These are phyloP conservation scores for Cucumis hystrix DNA, from an alignment of 306 rosid genomes.

Conservation along the genomic window DNA sequence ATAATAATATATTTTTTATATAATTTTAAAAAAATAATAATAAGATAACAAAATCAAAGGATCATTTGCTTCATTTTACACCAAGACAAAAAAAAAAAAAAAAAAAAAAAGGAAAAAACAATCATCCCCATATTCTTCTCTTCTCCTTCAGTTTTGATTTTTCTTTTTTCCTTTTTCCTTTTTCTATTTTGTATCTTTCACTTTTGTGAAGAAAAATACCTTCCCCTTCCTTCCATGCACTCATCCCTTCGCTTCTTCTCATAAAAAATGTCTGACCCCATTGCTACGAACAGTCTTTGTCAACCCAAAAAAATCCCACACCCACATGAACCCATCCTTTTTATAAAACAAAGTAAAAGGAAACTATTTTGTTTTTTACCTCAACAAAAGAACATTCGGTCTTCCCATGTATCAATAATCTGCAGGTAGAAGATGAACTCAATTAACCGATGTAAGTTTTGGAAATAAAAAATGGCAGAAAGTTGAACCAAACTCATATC, in stretches of 20 bases:
- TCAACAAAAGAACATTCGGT: neutral
- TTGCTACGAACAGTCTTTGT: slow-evolving; percentile 2
- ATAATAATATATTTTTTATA: neutral
- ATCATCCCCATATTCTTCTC: neutral
- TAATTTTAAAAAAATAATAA: neutral
- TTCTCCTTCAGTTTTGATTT: neutral
- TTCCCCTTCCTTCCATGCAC: slow-evolving; percentile 4
- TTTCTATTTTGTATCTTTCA: neutral
- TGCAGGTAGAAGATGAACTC: neutral
- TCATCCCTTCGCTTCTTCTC: neutral
- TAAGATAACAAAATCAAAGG: neutral
- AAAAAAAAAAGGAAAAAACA: neutral
- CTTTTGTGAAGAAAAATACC: neutral
- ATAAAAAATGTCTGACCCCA: neutral
- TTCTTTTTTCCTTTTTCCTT: neutral
- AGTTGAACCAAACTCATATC: neutral
- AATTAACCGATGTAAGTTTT: neutral
- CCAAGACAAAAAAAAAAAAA: neutral
- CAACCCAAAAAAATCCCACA: neutral
- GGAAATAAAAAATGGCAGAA: neutral
- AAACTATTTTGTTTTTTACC: neutral
- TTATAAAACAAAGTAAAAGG: neutral
- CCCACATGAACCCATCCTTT: slow-evolving; percentile 6
- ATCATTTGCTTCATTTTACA: slow-evolving; percentile 1
- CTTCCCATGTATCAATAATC: neutral